Evolutionary conservation across 768 basidiomycete genomes (phyloP), one percentile per base, ranked within the genome.

Genomic region (Suillus discolor): DNA sequence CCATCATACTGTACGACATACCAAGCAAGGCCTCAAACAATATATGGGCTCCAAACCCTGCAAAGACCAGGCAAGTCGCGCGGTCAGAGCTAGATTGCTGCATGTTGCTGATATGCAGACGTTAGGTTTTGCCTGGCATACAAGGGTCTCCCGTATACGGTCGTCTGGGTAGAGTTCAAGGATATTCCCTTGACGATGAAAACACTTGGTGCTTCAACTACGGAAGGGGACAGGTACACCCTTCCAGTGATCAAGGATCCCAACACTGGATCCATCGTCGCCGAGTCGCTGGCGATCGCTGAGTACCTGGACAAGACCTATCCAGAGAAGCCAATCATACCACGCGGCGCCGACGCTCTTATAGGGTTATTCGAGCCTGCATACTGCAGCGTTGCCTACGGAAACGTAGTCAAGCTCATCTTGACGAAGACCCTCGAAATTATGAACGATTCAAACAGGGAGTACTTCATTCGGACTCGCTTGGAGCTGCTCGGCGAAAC

Each of bases 111-210:
- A 55, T 6, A 13, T n/a, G 31, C 54, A 55, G 9, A 34, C 12
- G 31, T 20, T 34, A 77, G 77, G 53, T 69, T 71, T 59, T 71
- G 73, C 3, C 68, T 81, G 51, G 77, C 77, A 65, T 71, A 72
- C 69, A 80, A 81, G 61, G 72, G 71, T 20, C 49, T 81, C 31
- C 70, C 79, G 1, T 82, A 82, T 73, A 79, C 75, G 68, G 85
- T 84, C 12, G 77, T 81, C 55, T 85, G 82, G 81, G 72, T 87
- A 60, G 84, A 86, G 64, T 84, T 81, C 66, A 81, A 80, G 16
- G 83, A 86, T 64, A 80, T 87, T 63, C 79, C 77, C 39, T 31
- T 65, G 0, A 63, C 77, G n/a, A 75, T 74, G 65, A 76, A 78
- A 67, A 62, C 28, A 53, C 16, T 82, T 34, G 81, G 81, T 80